phyloP scores from a whole-genome alignment of 2,329 filamentous ascomycete species.

The Fusarium goolgardi region DNA sequence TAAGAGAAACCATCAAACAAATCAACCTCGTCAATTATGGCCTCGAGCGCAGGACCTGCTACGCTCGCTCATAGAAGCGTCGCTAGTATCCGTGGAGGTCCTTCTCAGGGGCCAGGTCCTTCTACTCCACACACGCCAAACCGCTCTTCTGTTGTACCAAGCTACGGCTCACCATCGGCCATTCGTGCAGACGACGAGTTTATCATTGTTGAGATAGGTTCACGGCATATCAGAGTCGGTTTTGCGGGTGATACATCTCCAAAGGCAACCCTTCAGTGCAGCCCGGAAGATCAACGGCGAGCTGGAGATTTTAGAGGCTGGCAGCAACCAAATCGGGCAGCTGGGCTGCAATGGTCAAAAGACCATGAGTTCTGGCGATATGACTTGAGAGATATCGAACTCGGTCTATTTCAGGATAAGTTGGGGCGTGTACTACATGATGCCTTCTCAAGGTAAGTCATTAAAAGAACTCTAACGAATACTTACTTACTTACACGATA shows the following conservation, averaged over 20 bases:
- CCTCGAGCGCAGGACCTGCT: conserved; percentile 56
- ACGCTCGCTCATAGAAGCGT: conserved; percentile 68
- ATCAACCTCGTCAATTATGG: conserved; percentile 51
- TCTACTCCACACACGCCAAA: conserved; percentile 71
- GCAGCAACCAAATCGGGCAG: conserved; percentile 62
- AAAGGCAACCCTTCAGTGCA: conserved; percentile 76
- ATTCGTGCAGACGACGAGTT: conserved; percentile 84
- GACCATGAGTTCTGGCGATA: conserved; percentile 81
- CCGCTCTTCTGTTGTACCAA: conserved; percentile 62
- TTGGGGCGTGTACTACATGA: conserved; percentile 85
- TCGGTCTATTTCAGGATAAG: conserved; percentile 86
- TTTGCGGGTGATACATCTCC: conserved; percentile 87
- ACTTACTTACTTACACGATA: conserved; percentile 23
- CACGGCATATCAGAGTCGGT: conserved; percentile 81
- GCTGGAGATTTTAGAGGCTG: conserved; percentile 84
- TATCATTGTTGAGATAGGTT: conserved; percentile 84
- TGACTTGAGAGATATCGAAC: conserved; percentile 77
- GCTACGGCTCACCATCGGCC: conserved; percentile 69
- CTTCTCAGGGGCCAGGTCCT: conserved; percentile 50
- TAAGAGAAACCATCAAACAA: conserved; percentile 1
- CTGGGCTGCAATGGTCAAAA: conserved; percentile 68
- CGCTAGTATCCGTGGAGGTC: conserved; percentile 65
- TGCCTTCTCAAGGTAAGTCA: conserved; percentile 77
- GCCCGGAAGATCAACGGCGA: conserved; percentile 79
- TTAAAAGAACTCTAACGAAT: neutral